Evolutionary conservation across 139 green algal species (phyloP), one percentile per base, ranked within the genome.

Genomic region (Monoraphidium neglectum): DNA sequence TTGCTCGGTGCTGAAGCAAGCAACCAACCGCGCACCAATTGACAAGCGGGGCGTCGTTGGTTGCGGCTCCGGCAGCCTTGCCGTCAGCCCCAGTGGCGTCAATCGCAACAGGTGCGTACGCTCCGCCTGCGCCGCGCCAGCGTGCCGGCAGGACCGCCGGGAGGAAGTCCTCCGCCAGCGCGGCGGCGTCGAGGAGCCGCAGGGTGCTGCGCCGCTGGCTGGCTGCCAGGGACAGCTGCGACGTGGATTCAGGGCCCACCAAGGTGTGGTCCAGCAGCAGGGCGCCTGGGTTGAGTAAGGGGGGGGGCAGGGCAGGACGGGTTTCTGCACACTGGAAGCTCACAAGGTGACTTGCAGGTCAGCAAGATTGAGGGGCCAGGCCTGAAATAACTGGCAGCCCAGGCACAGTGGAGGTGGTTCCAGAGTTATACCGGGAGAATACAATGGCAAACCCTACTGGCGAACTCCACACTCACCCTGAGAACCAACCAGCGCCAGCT

Each of bases 211-310:
- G 13, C n/a, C 60, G 59, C 21, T 59, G 35, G 30, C 70, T 46
- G 10, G 82, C 79, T 6, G 85, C 23, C 2, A 64, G 53, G 6
- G 49, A 37, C 60, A 92, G 71, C 61, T 77, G 81, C 74, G 76
- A 69, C 5, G 56, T 65, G 16, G 68, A 40, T 15, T 63, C 65
- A 54, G 75, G 72, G 16, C 59, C 66, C 18, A 84, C 43, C 28
- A 68, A 54, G 2, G 21, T 21, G 0, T 37, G 6, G 35, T 89
- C 82, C 65, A 89, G 53, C 77, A 85, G 66, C 60, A 86, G 54
- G 30, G 69, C 60, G 16, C 26, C 57, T 68, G 43, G 43, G 43
- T 51, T 51, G 43, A 51, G 8, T 12, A 51, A 51, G 43, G 8
- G 43, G 43, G 43, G 43, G 43, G 8, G 43, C n/a, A n/a, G n/a